Base-by-base conservation (phyloP, 2,329 filamentous ascomycete genomes). In the Rhexocercosporidium sp. region DNA sequence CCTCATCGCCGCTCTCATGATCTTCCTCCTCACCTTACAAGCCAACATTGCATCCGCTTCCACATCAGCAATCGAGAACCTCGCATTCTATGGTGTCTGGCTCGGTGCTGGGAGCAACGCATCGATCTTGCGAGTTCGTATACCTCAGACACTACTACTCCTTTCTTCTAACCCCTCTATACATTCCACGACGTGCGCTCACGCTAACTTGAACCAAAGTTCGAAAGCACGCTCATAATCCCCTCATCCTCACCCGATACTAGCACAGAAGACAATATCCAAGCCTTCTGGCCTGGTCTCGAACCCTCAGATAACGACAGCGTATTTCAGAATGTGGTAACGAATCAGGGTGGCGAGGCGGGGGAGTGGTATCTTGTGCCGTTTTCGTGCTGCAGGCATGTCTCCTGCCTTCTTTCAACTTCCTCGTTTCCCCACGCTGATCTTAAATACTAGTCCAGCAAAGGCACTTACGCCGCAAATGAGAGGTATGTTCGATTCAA, bases 251-350 rank as follows among this genome's bases (percentile, higher is more conserved):
- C 69, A 20, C 67, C 69, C 4, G 61, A 69, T 27, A 22, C 25
- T 20, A 56, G 16, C 80, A 0, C 83, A 82, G 0, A 83, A 81
- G 5, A 81, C 80, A 31, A 84, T 76, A 16, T 86, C 81, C 69
- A 87, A 86, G 64, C 81, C 81, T 64, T 85, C 80, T 0, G 85
- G 85, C 0, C 87, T 72, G 27, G 85, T 82, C 29, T 73, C 14
- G 64, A 71, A 25, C 53, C 62, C 8, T 20, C n/a, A 34, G 25
- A 37, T 6, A 59, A 49, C 27, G 46, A 66, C 9, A 51, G 46
- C 12, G 64, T 73, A 0, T 63, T 73, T 12, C 70, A 73, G n/a
- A 70, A 70, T 20, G 71, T 73, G 29, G 22, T 73, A 14, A 68
- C 66, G 39, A 71, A 69, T 34, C 62, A 65, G 46, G 66, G 65